Evolutionary conservation across 805 yeast genomes (phyloP), one percentile per base, ranked within the genome.

Genomic region (Candida methanosorbosa): DNA sequence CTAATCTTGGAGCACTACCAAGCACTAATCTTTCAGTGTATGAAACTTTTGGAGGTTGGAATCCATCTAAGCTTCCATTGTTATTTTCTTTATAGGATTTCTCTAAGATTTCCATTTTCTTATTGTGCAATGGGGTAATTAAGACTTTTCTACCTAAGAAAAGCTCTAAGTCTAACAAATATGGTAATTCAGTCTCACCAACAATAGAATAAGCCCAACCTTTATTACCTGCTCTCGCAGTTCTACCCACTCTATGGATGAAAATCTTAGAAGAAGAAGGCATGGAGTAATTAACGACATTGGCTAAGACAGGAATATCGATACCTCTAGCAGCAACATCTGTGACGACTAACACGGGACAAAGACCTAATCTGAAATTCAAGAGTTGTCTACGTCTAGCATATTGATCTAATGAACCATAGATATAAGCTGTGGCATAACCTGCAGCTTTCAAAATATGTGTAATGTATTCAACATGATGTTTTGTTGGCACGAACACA

Each of bases 291-390:
- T 92, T 92, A 46, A 92, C 72, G 35, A 92, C 99, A 52, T 94
- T 88, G 6, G 97, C 95, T 52, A 92, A 71, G 37, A 92, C 78
- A 0, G 98, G 98, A 44, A 92, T 85, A 75, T 94, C 99, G 41
- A 92, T 87, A 78, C 98, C 98, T 67, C 98, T 80, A 2, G 98
- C 98, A 18, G 95, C 95, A 43, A 85, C 97, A 66, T 92, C 98
- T 1, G 98, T 92, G 36, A 92, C 99, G 9, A 92, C 97, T 55
- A 92, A 59, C n/a, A 92, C 56, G 21, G 83, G 76, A 4, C 96
- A 77, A 30, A 82, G 64, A 1, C 97, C 98, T 2, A 79, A 66
- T 48, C 95, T 68, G 60, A 92, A 92, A 46, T 86, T 79, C 50
- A 80, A 71, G 33, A 92, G 64, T 54, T 92, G 97, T 46, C 82